Evolutionary conservation across 306 rosid genomes (phyloP).

Genomic region (Alnus glutinosa): DNA sequence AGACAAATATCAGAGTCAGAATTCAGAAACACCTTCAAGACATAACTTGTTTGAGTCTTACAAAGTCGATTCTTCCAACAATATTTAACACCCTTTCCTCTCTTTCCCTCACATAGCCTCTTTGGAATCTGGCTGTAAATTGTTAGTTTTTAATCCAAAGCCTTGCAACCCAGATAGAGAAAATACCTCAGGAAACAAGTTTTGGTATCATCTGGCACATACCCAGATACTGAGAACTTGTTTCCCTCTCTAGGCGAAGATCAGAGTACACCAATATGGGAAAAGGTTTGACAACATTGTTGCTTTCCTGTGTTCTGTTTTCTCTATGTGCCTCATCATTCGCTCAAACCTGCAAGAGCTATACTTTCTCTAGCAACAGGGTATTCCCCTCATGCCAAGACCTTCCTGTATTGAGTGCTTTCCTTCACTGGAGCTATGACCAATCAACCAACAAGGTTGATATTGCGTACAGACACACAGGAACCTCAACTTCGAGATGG

Average conservation of each 20-base stretch:
- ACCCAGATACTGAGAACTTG: not conserved
- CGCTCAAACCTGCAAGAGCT: slow-evolving; percentile 48
- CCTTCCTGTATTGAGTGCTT: slow-evolving; percentile 50
- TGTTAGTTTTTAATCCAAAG: not conserved
- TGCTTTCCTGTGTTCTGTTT: slow-evolving; percentile 24
- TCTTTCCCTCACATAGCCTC: not conserved
- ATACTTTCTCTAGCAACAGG: slow-evolving; percentile 38
- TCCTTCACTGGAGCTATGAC: slow-evolving; percentile 59
- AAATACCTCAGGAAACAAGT: not conserved
- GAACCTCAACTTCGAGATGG: slow-evolving; percentile 43
- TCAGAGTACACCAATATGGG: not conserved
- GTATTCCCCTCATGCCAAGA: slow-evolving; percentile 38
- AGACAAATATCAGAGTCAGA: no score
- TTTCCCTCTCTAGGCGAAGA: not conserved
- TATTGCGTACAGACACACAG: slow-evolving; percentile 56
- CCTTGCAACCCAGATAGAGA: not conserved
- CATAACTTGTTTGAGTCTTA: not conserved
- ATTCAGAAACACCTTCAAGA: not conserved
- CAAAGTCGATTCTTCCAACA: not conserved
- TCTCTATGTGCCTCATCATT: slow-evolving; percentile 34
- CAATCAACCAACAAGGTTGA: slow-evolving; percentile 35
- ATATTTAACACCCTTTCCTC: not conserved
- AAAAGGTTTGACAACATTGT: not conserved
- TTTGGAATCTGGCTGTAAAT: not conserved
- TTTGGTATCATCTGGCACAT: not conserved